Evolutionary conservation across 2,329 filamentous ascomycete genomes (phyloP).

Genomic region (Beauveria rudraprayagi): DNA sequence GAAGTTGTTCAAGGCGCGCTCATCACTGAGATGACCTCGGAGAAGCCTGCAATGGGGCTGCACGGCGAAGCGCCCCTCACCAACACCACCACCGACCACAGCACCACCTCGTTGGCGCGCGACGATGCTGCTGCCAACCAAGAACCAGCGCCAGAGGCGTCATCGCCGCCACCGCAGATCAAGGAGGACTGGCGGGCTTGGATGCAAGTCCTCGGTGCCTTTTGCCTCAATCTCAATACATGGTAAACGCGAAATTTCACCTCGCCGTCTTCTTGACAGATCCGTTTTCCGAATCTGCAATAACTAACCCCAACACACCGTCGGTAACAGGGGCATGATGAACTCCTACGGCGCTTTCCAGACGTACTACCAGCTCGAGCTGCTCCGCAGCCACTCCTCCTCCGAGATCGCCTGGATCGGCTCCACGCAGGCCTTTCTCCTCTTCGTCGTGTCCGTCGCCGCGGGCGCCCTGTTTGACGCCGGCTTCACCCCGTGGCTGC

Average conservation of each 20-base stretch:
- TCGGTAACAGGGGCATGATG: not conserved
- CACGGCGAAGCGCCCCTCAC: not conserved
- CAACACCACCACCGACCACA: not conserved
- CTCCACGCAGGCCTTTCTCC: conserved; percentile 26
- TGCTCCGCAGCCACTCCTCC: conserved; percentile 23
- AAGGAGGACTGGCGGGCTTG: conserved; percentile 48
- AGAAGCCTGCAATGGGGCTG: not conserved
- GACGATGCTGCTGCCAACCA: not conserved
- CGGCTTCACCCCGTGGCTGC: conserved; percentile 25
- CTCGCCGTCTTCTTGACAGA: too few species aligned
- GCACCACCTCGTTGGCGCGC: not conserved
- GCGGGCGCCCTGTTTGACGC: conserved; percentile 30
- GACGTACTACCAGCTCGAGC: conserved; percentile 37
- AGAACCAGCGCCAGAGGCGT: not conserved
- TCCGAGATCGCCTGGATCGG: conserved; percentile 29
- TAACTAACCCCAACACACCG: not conserved
- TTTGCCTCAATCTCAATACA: conserved; percentile 48
- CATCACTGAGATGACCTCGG: too few species aligned
- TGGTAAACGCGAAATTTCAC: conserved; percentile 18
- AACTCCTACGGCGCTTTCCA: conserved; percentile 46
- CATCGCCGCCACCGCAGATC: conserved; percentile 11
- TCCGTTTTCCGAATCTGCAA: not conserved
- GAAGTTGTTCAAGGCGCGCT: too few species aligned
- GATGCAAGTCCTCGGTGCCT: conserved; percentile 44
- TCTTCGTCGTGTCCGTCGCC: conserved; percentile 27